phyloP scores from a whole-genome alignment of 305 asterid species.

The Fraxinus angustifolia region DNA sequence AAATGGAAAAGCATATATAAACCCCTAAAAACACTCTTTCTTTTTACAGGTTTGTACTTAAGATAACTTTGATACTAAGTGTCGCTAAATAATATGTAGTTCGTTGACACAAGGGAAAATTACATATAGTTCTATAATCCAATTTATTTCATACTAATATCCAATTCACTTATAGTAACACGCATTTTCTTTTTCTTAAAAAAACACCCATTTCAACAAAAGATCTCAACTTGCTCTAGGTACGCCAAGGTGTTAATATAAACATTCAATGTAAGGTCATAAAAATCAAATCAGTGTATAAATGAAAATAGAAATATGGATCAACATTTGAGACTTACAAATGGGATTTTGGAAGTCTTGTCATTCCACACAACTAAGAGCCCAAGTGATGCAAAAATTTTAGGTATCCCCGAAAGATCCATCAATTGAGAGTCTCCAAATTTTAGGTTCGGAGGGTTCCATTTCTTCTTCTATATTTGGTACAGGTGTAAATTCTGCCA shows the following conservation, averaged over 20 bases:
- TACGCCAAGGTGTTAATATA: not conserved
- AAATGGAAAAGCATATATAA: not conserved
- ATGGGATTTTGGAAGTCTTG: conserved; percentile 88
- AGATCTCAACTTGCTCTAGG: not conserved
- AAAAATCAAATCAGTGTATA: not conserved
- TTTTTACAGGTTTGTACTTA: not conserved
- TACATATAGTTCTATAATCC: not conserved
- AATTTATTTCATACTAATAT: not conserved
- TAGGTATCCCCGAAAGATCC: too few relatives aligned
- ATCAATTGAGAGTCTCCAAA: too few relatives aligned
- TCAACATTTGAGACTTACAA: conserved; percentile 48
- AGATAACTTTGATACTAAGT: not conserved
- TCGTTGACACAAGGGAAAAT: not conserved
- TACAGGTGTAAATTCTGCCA: too few relatives aligned
- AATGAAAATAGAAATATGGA: not conserved
- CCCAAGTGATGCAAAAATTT: conserved; percentile 66
- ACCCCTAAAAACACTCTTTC: not conserved
- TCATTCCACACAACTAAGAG: conserved; percentile 80
- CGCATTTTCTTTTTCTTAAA: not conserved
- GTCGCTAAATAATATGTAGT: not conserved
- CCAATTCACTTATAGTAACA: not conserved
- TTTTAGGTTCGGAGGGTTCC: too few relatives aligned
- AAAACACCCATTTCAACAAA: not conserved
- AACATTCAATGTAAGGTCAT: not conserved
- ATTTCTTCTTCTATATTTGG: too few relatives aligned